Percentiles rank a stretch among this genome's conserved stretches.
Conservation (phyloP, 2,329 filamentous ascomycete genomes). For the Alternaria hordeiaustralica region DNA sequence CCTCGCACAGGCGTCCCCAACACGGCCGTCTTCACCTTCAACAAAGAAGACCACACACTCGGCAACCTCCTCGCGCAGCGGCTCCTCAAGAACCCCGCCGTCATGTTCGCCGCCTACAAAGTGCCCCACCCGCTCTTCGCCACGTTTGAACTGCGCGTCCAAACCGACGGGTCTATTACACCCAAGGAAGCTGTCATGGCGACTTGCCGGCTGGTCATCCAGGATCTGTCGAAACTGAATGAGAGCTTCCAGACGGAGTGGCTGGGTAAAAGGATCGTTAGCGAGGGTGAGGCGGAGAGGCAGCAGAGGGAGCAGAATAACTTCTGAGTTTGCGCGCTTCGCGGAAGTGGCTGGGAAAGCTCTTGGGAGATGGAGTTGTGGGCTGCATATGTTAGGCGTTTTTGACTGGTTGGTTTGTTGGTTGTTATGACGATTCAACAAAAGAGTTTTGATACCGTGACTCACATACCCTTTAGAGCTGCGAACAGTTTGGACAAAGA, state of each 20-base stretch:
- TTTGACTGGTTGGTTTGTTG: neutral
- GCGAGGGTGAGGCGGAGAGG: constrained; percentile 44
- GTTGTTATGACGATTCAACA: neutral
- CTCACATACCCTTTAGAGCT: neutral
- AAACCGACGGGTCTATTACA: constrained; percentile 86
- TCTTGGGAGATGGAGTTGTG: neutral
- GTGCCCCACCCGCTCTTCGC: constrained; percentile 56
- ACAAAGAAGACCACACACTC: constrained; percentile 96
- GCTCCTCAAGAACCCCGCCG: constrained; percentile 81
- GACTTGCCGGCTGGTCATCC: constrained; percentile 81
- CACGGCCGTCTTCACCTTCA: constrained; percentile 92
- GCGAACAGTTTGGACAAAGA: neutral
- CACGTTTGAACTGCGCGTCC: constrained; percentile 76
- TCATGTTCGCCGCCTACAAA: constrained; percentile 93
- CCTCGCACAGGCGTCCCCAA: constrained; percentile 79
- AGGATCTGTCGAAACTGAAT: constrained; percentile 78
- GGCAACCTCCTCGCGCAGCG: constrained; percentile 88
- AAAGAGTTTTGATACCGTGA: neutral
- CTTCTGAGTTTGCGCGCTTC: constrained; percentile 18
- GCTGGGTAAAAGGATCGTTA: constrained; percentile 47
- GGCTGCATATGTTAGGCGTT: neutral
- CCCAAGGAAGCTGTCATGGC: constrained; percentile 88
- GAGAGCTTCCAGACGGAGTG: constrained; percentile 88
- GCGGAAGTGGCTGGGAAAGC: neutral
- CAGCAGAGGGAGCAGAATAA: constrained; percentile 39